Conservation (phyloP, 1,284 basidiomycete species). For the Leccinum brunneo-olivaceum region DNA sequence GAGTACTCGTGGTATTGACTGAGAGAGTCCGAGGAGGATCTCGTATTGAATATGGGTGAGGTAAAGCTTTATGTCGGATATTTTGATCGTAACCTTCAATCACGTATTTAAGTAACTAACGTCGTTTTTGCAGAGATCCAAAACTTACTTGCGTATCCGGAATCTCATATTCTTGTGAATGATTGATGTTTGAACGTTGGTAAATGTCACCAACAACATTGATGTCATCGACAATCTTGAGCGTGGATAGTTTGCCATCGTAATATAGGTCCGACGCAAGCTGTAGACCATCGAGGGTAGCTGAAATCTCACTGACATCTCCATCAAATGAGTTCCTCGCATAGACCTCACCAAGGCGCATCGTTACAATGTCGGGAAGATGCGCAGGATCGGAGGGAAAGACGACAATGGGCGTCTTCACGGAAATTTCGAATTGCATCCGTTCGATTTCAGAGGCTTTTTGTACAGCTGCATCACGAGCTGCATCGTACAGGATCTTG, state of each 20-base stretch:
- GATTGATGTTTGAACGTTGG: constrained; percentile 54
- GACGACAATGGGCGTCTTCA: constrained; percentile 91
- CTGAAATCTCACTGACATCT: constrained; percentile 57
- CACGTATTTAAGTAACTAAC: constrained; percentile 1
- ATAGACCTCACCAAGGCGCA: constrained; percentile 86
- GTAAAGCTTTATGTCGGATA: constrained; percentile 88
- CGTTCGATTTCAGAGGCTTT: constrained; percentile 83
- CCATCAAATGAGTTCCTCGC: constrained; percentile 77
- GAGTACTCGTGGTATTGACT: constrained; percentile 72
- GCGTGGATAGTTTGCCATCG: constrained; percentile 41
- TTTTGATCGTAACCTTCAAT: constrained; percentile 59
- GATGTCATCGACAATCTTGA: constrained; percentile 94
- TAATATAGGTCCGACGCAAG: constrained; percentile 66
- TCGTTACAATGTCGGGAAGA: constrained; percentile 67
- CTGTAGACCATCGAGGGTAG: constrained; percentile 82
- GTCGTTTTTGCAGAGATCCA: not conserved
- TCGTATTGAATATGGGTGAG: constrained; percentile 90
- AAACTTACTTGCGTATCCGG: constrained; percentile 67
- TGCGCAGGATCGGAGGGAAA: constrained; percentile 71
- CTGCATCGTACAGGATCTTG: constrained; percentile 94
- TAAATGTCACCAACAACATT: constrained; percentile 68
- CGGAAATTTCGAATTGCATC: constrained; percentile 87
- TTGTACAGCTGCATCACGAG: constrained; percentile 88
- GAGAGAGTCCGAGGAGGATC: constrained; percentile 66
- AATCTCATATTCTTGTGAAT: constrained; percentile 39